phyloP scores from a whole-genome alignment of 2,329 filamentous ascomycete species.

The Blastomyces parvus region DNA sequence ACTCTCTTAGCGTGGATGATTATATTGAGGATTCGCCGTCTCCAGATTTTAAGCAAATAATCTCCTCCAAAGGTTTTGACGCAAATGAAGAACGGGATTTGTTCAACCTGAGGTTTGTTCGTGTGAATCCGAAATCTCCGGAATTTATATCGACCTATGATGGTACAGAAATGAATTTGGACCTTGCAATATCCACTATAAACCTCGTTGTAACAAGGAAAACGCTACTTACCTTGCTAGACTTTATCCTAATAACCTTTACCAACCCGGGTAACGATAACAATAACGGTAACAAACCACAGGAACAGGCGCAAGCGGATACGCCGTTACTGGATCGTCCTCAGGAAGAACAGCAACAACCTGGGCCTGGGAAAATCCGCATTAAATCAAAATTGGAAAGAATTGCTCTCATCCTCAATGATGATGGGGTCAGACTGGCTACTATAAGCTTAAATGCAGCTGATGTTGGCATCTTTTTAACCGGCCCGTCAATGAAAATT shows the following conservation, averaged over 20 bases:
- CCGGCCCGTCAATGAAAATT: slow-evolving; percentile 77
- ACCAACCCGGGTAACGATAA: slow-evolving; percentile 51
- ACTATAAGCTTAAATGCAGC: slow-evolving; percentile 89
- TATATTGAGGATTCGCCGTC: slow-evolving; percentile 80
- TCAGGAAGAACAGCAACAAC: slow-evolving; percentile 21
- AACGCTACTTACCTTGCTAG: slow-evolving; percentile 81
- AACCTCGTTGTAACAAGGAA: slow-evolving; percentile 90
- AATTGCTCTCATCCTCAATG: slow-evolving; percentile 90
- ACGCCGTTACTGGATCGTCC: slow-evolving; percentile 23
- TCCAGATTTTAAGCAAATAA: slow-evolving; percentile 83
- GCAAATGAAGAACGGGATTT: slow-evolving; percentile 67
- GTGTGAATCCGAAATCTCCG: slow-evolving; percentile 81
- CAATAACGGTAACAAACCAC: slow-evolving; percentile 33
- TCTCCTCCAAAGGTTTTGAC: slow-evolving; percentile 74
- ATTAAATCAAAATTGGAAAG: slow-evolving; percentile 91
- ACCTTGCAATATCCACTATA: slow-evolving; percentile 86
- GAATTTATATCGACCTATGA: slow-evolving; percentile 90
- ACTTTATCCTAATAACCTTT: slow-evolving; percentile 92
- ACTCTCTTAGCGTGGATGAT: slow-evolving; percentile 81
- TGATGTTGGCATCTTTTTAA: slow-evolving; percentile 79
- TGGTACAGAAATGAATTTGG: slow-evolving; percentile 85
- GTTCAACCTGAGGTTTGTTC: slow-evolving; percentile 79
- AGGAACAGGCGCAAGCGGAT: slow-evolving; percentile 25
- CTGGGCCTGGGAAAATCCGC: slow-evolving; percentile 63
- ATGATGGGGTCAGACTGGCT: slow-evolving; percentile 88